Percentiles rank a stretch among this genome's conserved stretches.
These are phyloP conservation scores for Avena insularis DNA, from an alignment of 176 grass and related monocot species.

Conservation along the genomic window DNA sequence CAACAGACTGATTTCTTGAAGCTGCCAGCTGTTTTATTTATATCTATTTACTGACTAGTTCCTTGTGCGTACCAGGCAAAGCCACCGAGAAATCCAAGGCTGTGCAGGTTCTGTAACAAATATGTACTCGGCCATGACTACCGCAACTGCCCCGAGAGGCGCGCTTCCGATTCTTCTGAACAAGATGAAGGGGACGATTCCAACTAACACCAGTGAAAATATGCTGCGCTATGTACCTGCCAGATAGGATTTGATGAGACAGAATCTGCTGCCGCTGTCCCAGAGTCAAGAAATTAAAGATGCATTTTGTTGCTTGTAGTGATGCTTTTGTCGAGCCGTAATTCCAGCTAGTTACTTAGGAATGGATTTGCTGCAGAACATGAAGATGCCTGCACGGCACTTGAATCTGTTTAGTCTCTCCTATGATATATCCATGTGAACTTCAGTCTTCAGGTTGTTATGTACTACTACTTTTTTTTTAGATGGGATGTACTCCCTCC, in stretches of 20 bases:
- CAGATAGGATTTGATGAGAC: not conserved
- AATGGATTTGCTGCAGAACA: constrained; percentile 1
- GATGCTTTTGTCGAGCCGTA: too few species aligned
- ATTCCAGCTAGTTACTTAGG: not conserved
- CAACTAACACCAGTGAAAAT: not conserved
- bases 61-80: not conserved
- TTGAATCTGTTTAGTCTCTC: not conserved
- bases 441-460: too few species aligned
- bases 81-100: not conserved
- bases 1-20: not conserved
- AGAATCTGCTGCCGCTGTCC: not conserved
- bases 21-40: too few species aligned
- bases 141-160: not conserved
- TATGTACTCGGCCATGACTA: too few species aligned
- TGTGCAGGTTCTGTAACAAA: too few species aligned
- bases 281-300: too few species aligned
- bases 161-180: not conserved
- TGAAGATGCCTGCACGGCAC: not conserved
- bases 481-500: too few species aligned
- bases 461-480: not conserved
- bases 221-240: not conserved
- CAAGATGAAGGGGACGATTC: not conserved
- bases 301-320: too few species aligned
- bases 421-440: not conserved
- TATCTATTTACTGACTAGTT: not conserved